phyloP scores from a whole-genome alignment of 306 rosid genomes.

The Oxytropis ochrocephala region DNA sequence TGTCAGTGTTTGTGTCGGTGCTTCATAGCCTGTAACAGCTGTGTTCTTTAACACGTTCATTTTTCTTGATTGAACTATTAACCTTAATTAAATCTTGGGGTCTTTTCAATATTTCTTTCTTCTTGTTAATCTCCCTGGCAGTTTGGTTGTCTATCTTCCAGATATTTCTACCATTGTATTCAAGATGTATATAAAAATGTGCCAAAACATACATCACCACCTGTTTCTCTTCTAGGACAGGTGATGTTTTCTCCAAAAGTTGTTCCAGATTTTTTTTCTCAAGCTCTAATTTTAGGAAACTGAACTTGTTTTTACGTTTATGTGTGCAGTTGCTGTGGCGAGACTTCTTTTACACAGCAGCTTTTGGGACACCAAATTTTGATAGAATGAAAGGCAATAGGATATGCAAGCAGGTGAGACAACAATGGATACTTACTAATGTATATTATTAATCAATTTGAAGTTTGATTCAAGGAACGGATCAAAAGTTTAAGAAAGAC shows the following conservation, averaged over 20 bases:
- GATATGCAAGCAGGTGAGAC: conserved; percentile 86
- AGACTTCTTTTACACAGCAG: conserved; percentile 87
- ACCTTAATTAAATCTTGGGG: background rate
- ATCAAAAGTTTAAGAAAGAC: background rate
- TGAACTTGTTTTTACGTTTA: conserved; percentile 19
- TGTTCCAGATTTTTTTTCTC: background rate
- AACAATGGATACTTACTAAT: background rate
- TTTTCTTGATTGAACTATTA: conserved; percentile 2
- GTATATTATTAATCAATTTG: background rate
- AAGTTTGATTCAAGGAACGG: conserved; percentile 1
- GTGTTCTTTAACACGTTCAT: background rate
- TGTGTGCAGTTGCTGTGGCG: conserved; percentile 71
- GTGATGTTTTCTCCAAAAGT: conserved; percentile 29
- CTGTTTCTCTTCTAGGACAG: conserved; percentile 92
- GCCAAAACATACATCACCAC: conserved; percentile 69
- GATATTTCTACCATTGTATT: conserved; percentile 76
- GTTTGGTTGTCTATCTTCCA: conserved; percentile 94
- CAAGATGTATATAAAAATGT: conserved; percentile 54
- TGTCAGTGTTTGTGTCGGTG: too few species aligned
- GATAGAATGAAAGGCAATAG: conserved; percentile 71
- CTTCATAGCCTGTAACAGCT: background rate
- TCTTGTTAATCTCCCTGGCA: conserved; percentile 36
- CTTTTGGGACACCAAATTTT: conserved; percentile 88
- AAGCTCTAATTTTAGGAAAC: conserved; percentile 15
- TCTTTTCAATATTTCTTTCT: background rate